Percentiles rank a stretch among this genome's conserved stretches.
These are phyloP conservation scores for Codiaeum variegatum DNA, from an alignment of 441 rosid genomes.

Conservation along the genomic window DNA sequence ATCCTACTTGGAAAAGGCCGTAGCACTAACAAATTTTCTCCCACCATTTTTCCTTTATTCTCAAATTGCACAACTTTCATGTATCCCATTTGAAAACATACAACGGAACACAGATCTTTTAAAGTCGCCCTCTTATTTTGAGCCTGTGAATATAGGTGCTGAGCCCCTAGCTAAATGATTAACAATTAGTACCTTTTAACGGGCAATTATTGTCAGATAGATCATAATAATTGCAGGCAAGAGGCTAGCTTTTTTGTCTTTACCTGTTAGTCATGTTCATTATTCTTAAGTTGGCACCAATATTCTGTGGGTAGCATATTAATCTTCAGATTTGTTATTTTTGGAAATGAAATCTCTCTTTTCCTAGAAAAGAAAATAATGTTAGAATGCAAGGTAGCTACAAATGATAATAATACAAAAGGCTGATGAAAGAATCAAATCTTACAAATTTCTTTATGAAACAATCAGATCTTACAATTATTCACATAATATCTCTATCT, in stretches of 20 bases:
- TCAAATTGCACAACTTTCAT: neutral
- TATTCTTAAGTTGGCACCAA: too few species aligned
- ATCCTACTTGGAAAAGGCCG: neutral
- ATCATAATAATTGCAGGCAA: too few species aligned
- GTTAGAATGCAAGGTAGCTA: neutral
- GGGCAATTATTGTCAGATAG: too few species aligned
- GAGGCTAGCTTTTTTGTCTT: too few species aligned
- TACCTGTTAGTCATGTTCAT: too few species aligned
- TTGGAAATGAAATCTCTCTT: neutral
- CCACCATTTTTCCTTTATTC: neutral
- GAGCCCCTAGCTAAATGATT: neutral
- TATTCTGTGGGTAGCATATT: too few species aligned
- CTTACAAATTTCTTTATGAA: neutral
- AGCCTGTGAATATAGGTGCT: too few species aligned
- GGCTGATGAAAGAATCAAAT: neutral
- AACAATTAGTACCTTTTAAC: neutral
- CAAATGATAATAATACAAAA: neutral
- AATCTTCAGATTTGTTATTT: too few species aligned
- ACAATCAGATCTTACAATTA: constrained; percentile 13
- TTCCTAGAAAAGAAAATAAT: neutral
- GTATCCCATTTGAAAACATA: neutral
- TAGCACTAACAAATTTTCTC: neutral
- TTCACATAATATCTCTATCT: neutral
- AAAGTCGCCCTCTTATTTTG: too few species aligned
- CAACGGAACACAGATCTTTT: too few species aligned